Evolutionary conservation across 441 rosid genomes (phyloP), one percentile per base, ranked within the genome.

Genomic region (Geranium incanum): DNA sequence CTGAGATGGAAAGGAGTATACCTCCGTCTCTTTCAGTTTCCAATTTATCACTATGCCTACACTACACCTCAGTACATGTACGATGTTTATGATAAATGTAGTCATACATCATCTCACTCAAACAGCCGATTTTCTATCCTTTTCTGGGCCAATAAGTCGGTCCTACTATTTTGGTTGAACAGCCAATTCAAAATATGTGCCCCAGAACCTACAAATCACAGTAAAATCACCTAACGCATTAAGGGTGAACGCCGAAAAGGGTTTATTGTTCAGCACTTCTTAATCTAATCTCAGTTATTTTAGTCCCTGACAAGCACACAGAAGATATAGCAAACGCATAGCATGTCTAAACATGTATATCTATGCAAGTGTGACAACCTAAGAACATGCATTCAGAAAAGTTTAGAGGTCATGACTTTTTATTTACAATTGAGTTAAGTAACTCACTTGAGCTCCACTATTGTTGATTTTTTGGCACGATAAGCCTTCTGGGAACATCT

Each of bases 401-500:
- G 4, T 8, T 19, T 60, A 6, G 19, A 60, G 6, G 33, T 60
- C 23, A 15, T 18, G 21, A 19, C 6, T 48, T 0, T 13, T 13
- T 21, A 55, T 7, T 60, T 19, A 23, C 65, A 60, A 9, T 60
- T 19, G 36, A 60, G 65, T 60, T 7, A 60, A 60, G 36, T 23
- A 60, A 19, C 65, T 23, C 36, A 60, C 19, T 21, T 19, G 65
- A 9, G 36, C 11, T 21, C 36, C 33, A 55, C 62, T 18, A 16
- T 55, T 16, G 21, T 60, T 9, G 36, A 60, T 2, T 60, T 5
- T 60, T 13, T 60, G 36, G 65, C 65, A 60, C 18, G 36, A 60
- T 60, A 16, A 60, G 65, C 36, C 36, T 60, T 60, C 65, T 19
- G 65, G 65, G 33, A 60, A 19, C 65, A 60, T 60, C 28, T 8